A percentile compares a stretch with the other conserved stretches of the same genome.
These are phyloP conservation scores for Leccinum disarticulatum DNA, from an alignment of 768 basidiomycete species.

Conservation along the genomic window DNA sequence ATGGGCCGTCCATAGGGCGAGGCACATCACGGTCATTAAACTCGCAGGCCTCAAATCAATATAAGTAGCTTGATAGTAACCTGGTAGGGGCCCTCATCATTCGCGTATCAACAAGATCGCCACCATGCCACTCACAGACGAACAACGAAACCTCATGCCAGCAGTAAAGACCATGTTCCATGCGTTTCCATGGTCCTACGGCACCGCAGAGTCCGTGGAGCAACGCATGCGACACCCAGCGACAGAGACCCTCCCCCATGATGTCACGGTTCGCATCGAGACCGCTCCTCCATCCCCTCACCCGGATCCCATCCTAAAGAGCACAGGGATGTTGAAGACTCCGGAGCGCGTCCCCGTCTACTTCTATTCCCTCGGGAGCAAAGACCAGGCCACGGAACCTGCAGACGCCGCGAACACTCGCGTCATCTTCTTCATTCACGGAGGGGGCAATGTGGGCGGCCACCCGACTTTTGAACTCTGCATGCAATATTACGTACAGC, in stretches of 20 bases:
- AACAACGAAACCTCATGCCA: slow-evolving; percentile 11
- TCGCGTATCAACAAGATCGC: neutral
- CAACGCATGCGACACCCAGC: slow-evolving; percentile 10
- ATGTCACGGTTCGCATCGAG: slow-evolving; percentile 15
- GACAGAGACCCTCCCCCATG: slow-evolving; percentile 5
- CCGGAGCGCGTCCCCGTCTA: slow-evolving; percentile 24
- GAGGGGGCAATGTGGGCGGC: slow-evolving; percentile 20
- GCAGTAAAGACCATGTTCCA: neutral
- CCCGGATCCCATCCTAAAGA: slow-evolving; percentile 1
- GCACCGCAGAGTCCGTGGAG: slow-evolving; percentile 8
- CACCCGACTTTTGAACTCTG: slow-evolving; percentile 15
- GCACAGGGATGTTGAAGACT: slow-evolving; percentile 1
- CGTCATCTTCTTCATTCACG: slow-evolving; percentile 28
- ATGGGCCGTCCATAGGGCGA: neutral
- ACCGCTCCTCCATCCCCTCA: slow-evolving; percentile 15
- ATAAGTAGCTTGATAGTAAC: neutral
- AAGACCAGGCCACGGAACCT: rapidly evolving
- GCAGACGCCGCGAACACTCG: slow-evolving; percentile 1
- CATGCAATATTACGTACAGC: slow-evolving; percentile 1
- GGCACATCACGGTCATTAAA: neutral
- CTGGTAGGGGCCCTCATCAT: neutral
- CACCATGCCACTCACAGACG: slow-evolving; percentile 16
- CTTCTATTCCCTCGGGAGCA: slow-evolving; percentile 14
- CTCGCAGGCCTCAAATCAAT: neutral
- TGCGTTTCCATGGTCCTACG: neutral